Conservation (phyloP, 495 filamentous ascomycete genomes). For the Xylaria sp. region DNA sequence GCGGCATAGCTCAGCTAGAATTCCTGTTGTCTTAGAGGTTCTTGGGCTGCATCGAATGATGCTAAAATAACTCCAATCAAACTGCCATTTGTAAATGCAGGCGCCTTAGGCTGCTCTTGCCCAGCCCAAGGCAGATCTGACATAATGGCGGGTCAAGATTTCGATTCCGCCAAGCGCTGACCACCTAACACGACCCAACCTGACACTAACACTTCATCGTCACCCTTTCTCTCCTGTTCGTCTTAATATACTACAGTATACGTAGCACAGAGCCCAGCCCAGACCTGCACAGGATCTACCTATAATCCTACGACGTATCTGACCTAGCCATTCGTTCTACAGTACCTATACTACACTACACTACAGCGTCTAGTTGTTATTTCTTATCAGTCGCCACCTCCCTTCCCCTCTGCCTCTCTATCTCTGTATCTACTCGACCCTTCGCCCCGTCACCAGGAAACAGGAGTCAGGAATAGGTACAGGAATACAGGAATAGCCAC, state of each 20-base stretch:
- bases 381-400: constrained; percentile 13
- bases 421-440: not conserved
- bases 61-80: constrained; percentile 2
- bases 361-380: not conserved
- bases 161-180: not conserved
- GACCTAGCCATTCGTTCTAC: constrained; percentile 2
- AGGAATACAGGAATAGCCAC: too few species aligned
- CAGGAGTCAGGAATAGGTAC: too few species aligned
- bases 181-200: not conserved
- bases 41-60: not conserved
- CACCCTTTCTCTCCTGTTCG: constrained; percentile 2
- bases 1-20: too few species aligned
- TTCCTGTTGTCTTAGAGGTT: too few species aligned
- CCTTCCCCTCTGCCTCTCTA: too few species aligned
- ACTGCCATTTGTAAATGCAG: not conserved
- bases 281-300: not conserved
- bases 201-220: not conserved
- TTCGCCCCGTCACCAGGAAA: not conserved
- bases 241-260: not conserved
- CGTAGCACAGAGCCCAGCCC: not conserved
- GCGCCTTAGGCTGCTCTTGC: not conserved
- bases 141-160: not conserved
- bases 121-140: not conserved
- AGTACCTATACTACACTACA: too few species aligned
- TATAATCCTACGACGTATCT: not conserved